Conservation (phyloP, 352 stramenopile genomes). For the Thalassiosira sp. region DNA sequence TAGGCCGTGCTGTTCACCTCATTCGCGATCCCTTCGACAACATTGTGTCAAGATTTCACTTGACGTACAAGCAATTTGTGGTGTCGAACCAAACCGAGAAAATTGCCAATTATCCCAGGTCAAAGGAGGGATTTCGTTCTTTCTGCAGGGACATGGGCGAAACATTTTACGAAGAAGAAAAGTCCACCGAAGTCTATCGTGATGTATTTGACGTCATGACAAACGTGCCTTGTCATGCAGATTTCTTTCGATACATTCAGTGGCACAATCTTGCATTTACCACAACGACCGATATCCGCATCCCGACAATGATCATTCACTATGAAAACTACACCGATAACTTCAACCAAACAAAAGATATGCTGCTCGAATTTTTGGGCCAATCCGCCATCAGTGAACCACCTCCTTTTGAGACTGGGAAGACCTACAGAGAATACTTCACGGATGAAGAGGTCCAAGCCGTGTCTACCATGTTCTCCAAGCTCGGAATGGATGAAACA, state of each 20-base stretch:
- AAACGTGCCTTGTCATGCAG: slow-evolving; percentile 49
- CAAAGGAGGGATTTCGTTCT: slow-evolving; percentile 50
- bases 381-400: slow-evolving; percentile 26
- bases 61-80: slow-evolving; percentile 35
- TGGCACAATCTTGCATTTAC: slow-evolving; percentile 75
- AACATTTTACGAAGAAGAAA: slow-evolving; percentile 29
- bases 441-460: slow-evolving; percentile 35
- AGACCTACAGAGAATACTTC: slow-evolving; percentile 67
- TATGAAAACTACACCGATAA: slow-evolving; percentile 69
- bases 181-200: slow-evolving; percentile 39
- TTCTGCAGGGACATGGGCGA: slow-evolving; percentile 41
- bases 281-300: slow-evolving; percentile 51
- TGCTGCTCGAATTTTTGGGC: slow-evolving; percentile 59
- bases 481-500: slow-evolving; percentile 28
- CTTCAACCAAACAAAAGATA: slow-evolving; percentile 56
- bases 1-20: slow-evolving; percentile 52
- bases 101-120: slow-evolving; percentile 40
- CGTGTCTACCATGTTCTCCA: slow-evolving; percentile 37
- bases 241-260: slow-evolving; percentile 69
- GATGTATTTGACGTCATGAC: slow-evolving; percentile 36
- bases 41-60: slow-evolving; percentile 59
- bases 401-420: slow-evolving; percentile 52
- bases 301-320: slow-evolving; percentile 61
- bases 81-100: slow-evolving; percentile 34
- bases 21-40: slow-evolving; percentile 67